phyloP scores from a whole-genome alignment of 2,329 filamentous ascomycete species.

The Verticillium klebahnii region DNA sequence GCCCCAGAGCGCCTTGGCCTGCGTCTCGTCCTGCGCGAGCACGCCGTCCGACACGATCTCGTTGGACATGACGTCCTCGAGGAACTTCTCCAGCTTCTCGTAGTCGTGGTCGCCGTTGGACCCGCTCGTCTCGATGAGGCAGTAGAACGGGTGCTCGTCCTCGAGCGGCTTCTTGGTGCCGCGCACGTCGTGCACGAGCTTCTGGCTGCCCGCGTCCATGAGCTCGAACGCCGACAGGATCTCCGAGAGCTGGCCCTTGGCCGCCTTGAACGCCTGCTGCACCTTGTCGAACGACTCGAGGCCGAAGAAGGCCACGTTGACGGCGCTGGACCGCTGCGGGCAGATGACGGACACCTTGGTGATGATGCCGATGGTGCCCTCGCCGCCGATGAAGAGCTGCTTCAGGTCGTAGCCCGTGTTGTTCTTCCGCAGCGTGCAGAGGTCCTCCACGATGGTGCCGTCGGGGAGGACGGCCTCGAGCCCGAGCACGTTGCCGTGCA shows the following conservation, averaged over 20 bases:
- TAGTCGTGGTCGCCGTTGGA: slow-evolving; percentile 91
- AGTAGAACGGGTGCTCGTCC: slow-evolving; percentile 87
- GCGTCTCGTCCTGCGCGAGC: slow-evolving; percentile 88
- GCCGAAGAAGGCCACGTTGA: slow-evolving; percentile 94
- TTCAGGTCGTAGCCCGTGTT: slow-evolving; percentile 98
- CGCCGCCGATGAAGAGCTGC: slow-evolving; percentile 92
- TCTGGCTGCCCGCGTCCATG: slow-evolving; percentile 84
- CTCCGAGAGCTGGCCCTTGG: slow-evolving; percentile 85
- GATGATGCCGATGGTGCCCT: slow-evolving; percentile 92
- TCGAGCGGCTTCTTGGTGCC: slow-evolving; percentile 78
- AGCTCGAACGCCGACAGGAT: slow-evolving; percentile 97
- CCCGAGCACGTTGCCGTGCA: slow-evolving; percentile 89
- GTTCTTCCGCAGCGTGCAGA: slow-evolving; percentile 89
- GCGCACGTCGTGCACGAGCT: slow-evolving; percentile 69
- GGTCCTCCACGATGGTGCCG: slow-evolving; percentile 85
- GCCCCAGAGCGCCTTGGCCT: slow-evolving; percentile 78
- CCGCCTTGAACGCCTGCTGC: slow-evolving; percentile 79
- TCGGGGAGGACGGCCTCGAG: slow-evolving; percentile 92
- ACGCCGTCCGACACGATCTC: slow-evolving; percentile 87
- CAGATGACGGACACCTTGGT: slow-evolving; percentile 87
- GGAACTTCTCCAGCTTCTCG: slow-evolving; percentile 83
- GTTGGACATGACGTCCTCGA: slow-evolving; percentile 86
- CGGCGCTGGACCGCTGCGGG: slow-evolving; percentile 77
- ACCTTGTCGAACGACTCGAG: slow-evolving; percentile 87
- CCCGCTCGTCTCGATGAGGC: slow-evolving; percentile 91